Evolutionary conservation across 305 asterid species (phyloP), one percentile per base, ranked within the genome.

Genomic region (Lippia alba): DNA sequence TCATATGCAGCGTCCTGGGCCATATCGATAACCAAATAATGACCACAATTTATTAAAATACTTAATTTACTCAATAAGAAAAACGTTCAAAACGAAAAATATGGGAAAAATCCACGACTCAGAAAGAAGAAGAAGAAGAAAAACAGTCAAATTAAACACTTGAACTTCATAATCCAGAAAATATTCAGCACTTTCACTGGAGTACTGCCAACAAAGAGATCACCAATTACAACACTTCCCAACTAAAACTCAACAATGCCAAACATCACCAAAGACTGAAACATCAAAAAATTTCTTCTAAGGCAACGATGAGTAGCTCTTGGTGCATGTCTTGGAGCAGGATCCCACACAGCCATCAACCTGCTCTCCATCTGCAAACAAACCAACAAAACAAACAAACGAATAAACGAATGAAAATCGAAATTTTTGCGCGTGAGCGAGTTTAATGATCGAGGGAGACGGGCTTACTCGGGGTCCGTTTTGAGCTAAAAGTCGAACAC

Each of bases 311-410:
- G 79, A 56, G 82, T 80, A 91, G 82, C 74, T 84, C 76, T 70
- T 87, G 81, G 49, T 78, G 87, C 97, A 93, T 76, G 56, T 84
- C 64, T 76, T 81, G 32, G 94, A 85, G 84, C 98, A 93, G 5
- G 96, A 89, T 66, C 96, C 97, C 80, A 93, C 98, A 18, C 98
- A 91, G 56, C 71, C 78, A 66, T 86, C 94, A 72, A 93, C 91
- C 76, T 82, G 81, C 2, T 83, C 94, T 53, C 89, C 96, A 79
- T 89, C 97, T 94, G 80, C 8, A 18, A 69, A 66, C 40, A 24
- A 10, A 60, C 14, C 12, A 6, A 4, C 5, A 18, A 67, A 34
- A 2, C 30, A 40, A 46, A 19, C 10, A 76, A 24, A 19, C 10
- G 75, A 24, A 24, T 24, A 24, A 24, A 24, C 30, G 30, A 24